Base-by-base conservation (phyloP, 1,284 basidiomycete genomes). In the Heterobasidion irregulare region DNA sequence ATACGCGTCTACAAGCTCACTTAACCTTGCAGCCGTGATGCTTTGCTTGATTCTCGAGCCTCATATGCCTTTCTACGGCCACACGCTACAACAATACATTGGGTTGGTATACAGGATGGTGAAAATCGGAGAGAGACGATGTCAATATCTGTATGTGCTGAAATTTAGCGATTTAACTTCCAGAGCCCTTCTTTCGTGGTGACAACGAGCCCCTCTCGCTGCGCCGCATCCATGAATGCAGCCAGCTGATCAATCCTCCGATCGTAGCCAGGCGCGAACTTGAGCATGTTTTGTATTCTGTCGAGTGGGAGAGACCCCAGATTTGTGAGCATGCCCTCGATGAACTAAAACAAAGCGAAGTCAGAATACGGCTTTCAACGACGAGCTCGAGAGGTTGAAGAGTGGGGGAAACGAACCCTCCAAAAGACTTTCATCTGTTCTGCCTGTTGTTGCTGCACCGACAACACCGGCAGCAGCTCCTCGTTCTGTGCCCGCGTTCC, bases 341-440 rank as follows among this genome's bases (percentile, higher is more conserved):
- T 84, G 67, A 86, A 90, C 85, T 88, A 9, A 2, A 47, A 34
- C 48, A 50, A 47, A 15, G 46, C 10, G 6, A 47, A 10, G 46
- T 47, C 13, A 16, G 12, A 13, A 44, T 4, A 13, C 16, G 8
- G 41, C 12, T 44, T 13, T 44, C 46, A 47, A 45, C 52, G 62
- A 53, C 64, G 54, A 38, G 54, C 56, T 55, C 51, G 44, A 55
- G 15, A 55, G 26, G 47, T 18, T 36, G 44, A 48, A 9, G 15
- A 38, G 45, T 53, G 44, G 18, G 41, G 54, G 36, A 18, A 56
- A 63, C 73, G 38, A 56, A 89, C 92, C 78, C 87, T 90, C 90
- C 91, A 94, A 66, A 84, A 90, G 2, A 92, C 78, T 58, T 76
- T 79, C 87, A 93, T 91, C 68, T 92, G 85, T 62, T 89, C 90